Evolutionary conservation across 2,329 filamentous ascomycete species (phyloP).

Genomic region (Chrysosphaeria jannelii): DNA sequence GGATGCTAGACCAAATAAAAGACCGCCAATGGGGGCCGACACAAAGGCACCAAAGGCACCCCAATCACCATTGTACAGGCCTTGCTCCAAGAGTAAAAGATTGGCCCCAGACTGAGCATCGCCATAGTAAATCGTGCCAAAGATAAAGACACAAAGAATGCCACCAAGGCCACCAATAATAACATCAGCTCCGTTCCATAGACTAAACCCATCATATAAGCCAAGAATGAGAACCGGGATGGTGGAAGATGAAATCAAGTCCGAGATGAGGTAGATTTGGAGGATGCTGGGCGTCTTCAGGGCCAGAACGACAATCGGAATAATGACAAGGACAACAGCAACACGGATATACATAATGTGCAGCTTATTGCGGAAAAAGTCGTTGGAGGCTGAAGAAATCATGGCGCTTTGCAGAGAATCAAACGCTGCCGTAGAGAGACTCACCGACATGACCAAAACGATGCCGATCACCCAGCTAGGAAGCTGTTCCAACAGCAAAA

Average conservation of each 20-base stretch:
- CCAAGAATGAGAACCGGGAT: conserved; percentile 52
- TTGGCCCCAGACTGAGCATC: conserved; percentile 29
- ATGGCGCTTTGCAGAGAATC: conserved; percentile 59
- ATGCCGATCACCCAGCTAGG: conserved; percentile 61
- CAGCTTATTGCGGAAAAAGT: conserved; percentile 56
- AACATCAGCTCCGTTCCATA: conserved; percentile 56
- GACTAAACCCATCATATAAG: conserved; percentile 32
- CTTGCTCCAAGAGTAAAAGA: conserved; percentile 40
- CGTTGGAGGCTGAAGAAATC: conserved; percentile 54
- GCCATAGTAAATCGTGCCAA: conserved; percentile 51
- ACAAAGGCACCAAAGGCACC: conserved; percentile 60
- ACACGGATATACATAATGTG: conserved; percentile 44
- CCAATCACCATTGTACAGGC: conserved; percentile 53
- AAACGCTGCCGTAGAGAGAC: conserved; percentile 47
- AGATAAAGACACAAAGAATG: conserved; percentile 52
- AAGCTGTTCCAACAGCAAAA: conserved; percentile 39
- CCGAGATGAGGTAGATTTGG: conserved; percentile 59
- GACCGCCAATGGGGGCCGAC: conserved; percentile 43
- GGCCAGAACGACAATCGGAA: conserved; percentile 45
- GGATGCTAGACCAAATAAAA: conserved; percentile 39
- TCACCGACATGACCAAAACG: conserved; percentile 52
- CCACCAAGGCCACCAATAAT: conserved; percentile 50
- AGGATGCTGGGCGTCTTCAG: conserved; percentile 44
- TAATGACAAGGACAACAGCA: conserved; percentile 38
- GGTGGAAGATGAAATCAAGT: conserved; percentile 45